phyloP scores from a whole-genome alignment of 2,329 filamentous ascomycete species.

The Tolypocladium ovalisporum region DNA sequence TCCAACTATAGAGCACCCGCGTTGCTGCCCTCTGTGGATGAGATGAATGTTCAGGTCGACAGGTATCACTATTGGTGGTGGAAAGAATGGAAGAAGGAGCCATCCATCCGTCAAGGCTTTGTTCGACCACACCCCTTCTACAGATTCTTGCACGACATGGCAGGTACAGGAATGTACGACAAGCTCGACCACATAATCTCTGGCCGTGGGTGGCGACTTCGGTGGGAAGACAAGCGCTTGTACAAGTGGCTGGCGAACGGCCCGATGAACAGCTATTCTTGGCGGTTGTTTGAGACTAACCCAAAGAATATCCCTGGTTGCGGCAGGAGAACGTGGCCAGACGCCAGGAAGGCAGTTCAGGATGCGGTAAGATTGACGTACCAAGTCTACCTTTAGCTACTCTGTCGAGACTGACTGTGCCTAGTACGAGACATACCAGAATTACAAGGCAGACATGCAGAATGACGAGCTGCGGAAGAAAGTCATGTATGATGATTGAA shows the following conservation, averaged over 20 bases:
- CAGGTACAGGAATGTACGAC: conserved; percentile 15
- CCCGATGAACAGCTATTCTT: conserved; percentile 14
- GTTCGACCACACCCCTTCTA: conserved; percentile 11
- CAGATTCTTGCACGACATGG: conserved; percentile 13
- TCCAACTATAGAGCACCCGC: conserved; percentile 9
- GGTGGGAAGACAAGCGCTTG: conserved; percentile 13
- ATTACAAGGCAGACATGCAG: neutral
- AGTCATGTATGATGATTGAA: neutral
- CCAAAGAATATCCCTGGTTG: conserved; percentile 12
- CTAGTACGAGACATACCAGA: neutral
- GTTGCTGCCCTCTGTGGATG: conserved; percentile 8
- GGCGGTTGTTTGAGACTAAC: conserved; percentile 16
- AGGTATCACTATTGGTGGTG: conserved; percentile 16
- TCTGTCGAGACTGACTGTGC: neutral
- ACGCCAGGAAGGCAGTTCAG: conserved; percentile 10
- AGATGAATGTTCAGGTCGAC: conserved; percentile 15
- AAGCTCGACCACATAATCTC: conserved; percentile 12
- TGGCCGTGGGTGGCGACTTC: conserved; percentile 10
- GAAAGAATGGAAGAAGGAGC: conserved; percentile 9
- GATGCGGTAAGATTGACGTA: conserved; percentile 8
- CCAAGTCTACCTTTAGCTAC: neutral
- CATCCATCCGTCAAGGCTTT: conserved; percentile 10
- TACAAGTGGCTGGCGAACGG: conserved; percentile 13
- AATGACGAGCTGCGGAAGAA: neutral
- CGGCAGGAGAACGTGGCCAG: conserved; percentile 11